Evolutionary conservation across 2,329 filamentous ascomycete genomes (phyloP).

Genomic region (Pestalotiopsis fici): DNA sequence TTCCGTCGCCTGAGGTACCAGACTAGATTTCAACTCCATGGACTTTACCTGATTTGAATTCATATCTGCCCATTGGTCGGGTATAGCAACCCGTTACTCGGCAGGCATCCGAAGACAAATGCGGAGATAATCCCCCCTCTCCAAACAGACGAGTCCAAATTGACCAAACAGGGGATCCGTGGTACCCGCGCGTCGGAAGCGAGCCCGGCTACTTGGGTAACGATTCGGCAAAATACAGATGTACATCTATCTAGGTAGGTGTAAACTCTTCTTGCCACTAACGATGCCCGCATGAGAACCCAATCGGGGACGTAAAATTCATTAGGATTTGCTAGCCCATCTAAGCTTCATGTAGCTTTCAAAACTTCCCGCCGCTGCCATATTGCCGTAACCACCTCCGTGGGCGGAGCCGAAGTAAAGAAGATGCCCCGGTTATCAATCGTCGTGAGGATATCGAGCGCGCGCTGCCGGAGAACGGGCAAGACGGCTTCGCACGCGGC

Average conservation of each 20-base stretch:
- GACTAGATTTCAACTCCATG: background rate
- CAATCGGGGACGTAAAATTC: background rate
- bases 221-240: background rate
- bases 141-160: background rate
- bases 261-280: background rate
- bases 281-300: background rate
- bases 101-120: background rate
- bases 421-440: constrained; percentile 30
- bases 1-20: too few relatives aligned
- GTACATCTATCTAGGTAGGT: background rate
- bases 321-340: too few relatives aligned
- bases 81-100: background rate
- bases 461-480: constrained; percentile 31
- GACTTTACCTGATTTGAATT: background rate
- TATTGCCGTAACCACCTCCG: constrained; percentile 24
- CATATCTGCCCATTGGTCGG: background rate
- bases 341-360: background rate
- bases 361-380: background rate
- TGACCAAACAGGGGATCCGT: background rate
- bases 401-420: constrained; percentile 24
- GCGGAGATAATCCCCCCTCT: background rate
- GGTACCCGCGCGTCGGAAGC: background rate
- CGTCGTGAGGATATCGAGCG: constrained; percentile 19
- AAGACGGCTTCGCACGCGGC: constrained; percentile 41
- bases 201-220: background rate